Evolutionary conservation across 257 asterid genomes (phyloP).

Genomic region (Scutellaria barbata): DNA sequence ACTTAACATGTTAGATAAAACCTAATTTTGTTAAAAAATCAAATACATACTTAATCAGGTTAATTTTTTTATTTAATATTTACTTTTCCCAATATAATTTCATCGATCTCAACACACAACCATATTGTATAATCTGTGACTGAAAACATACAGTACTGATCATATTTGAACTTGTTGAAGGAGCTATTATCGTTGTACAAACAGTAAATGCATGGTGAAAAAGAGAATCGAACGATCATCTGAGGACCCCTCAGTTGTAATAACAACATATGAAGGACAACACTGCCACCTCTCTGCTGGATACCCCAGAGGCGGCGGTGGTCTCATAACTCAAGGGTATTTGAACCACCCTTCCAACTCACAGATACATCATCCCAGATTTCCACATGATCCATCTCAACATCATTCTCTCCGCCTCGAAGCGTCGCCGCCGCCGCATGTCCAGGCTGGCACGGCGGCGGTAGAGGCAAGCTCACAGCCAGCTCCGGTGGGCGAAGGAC

Average conservation of each 20-base stretch:
- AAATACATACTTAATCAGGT: too few species aligned
- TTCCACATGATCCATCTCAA: conserved; percentile 41
- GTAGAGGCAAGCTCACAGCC: conserved; percentile 30
- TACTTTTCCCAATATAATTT: too few species aligned
- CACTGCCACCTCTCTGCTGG: conserved; percentile 79
- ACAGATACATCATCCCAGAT: conserved; percentile 43
- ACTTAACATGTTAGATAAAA: too few species aligned
- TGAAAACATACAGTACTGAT: too few species aligned
- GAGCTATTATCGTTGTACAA: conserved; percentile 92
- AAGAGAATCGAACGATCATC: conserved; percentile 83
- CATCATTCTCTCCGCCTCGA: conserved; percentile 34
- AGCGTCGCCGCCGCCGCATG: not conserved
- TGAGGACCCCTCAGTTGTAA: conserved; percentile 73
- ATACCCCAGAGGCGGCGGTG: conserved; percentile 56
- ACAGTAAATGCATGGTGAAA: conserved; percentile 82
- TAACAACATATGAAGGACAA: conserved; percentile 90
- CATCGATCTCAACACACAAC: too few species aligned
- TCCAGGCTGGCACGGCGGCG: not conserved
- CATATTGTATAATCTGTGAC: too few species aligned
- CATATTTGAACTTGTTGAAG: conserved; percentile 37
- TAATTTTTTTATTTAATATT: too few species aligned
- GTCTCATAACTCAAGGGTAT: conserved; percentile 43
- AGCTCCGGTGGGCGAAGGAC: conserved; percentile 56
- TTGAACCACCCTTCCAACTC: conserved; percentile 41
- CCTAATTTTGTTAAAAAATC: too few species aligned